These are phyloP conservation scores for Salix suchowensis DNA, from an alignment of 345 rosid genomes.

Conservation along the genomic window DNA sequence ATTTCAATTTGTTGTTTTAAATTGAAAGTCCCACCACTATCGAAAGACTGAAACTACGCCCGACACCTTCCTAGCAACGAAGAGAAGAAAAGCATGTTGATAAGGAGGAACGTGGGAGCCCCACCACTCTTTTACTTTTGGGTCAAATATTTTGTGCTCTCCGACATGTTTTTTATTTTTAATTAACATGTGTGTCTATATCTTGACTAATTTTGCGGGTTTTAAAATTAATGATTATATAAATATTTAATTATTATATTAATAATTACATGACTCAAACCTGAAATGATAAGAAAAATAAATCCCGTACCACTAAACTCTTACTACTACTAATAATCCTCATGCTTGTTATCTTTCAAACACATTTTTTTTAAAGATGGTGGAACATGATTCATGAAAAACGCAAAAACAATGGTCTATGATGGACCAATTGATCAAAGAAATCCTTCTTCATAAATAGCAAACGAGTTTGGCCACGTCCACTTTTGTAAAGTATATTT, in stretches of 20 bases:
- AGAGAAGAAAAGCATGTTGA: background rate
- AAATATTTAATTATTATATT: too few relatives aligned
- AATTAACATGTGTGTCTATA: too few relatives aligned
- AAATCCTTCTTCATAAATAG: background rate
- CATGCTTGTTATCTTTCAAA: background rate
- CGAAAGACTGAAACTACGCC: background rate
- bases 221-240: too few relatives aligned
- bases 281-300: too few relatives aligned
- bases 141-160: background rate
- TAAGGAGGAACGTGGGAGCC: background rate
- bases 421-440: background rate
- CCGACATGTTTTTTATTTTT: background rate
- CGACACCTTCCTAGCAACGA: background rate
- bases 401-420: background rate
- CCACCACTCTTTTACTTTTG: background rate
- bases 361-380: too few relatives aligned
- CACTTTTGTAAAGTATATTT: too few relatives aligned
- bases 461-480: background rate
- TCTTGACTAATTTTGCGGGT: fast-evolving
- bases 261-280: too few relatives aligned
- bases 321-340: too few relatives aligned
- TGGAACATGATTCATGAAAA: too few relatives aligned
- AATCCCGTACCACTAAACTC: too few relatives aligned
- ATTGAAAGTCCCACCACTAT: too few relatives aligned
- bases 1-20: too few relatives aligned